Evolutionary conservation across 1,284 basidiomycete species (phyloP), one percentile per base, ranked within the genome.

Genomic region (Naganishia sp.): DNA sequence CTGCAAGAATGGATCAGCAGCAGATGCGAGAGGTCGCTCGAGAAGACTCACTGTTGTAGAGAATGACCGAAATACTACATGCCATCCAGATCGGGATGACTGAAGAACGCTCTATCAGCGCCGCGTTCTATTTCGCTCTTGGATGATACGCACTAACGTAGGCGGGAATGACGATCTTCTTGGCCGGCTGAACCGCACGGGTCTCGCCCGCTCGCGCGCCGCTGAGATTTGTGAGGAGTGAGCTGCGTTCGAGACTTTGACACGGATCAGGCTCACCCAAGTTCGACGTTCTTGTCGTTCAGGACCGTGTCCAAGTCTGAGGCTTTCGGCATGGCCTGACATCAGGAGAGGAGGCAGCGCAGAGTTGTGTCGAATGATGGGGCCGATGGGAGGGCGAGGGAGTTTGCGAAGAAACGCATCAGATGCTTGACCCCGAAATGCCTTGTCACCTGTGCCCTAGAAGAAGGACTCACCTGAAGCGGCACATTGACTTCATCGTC

Each of bases 21-120:
- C 57, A 50, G 25, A n/a, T 25, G 11, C 2, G 39, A 31, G 33
- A 45, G 53, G 13, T 39, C 3, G 25, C 43, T 33, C 44, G 2
- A 33, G 16, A 31, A 1, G 7, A 72, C 76, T 60, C 65, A 79
- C 78, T 94, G 86, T 98, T 98, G 86, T 97, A 97, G 66, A 97
- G 88, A 81, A 98, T 98, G 75, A 98, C 94, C 11, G 86, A 81
- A 48, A 92, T 92, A 69, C 88, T 90, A 73, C 96, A 88, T 16
- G 87, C 82, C 77, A 98, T 98, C 94, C 79, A 80, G 67, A 80
- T 77, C 25, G 77, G 79, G 63, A 80, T 79, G 70, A 80, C 79
- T 80, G 66, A 0, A 31, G 7, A 46, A 52, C 23, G 25, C 21
- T 31, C 25, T 57, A 57, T 66, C 31, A 52, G 46, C 21, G 45